Percentiles rank a stretch among this genome's conserved stretches.
Conservation (phyloP, 1,284 basidiomycete genomes). For the Meira miltonrushii region DNA sequence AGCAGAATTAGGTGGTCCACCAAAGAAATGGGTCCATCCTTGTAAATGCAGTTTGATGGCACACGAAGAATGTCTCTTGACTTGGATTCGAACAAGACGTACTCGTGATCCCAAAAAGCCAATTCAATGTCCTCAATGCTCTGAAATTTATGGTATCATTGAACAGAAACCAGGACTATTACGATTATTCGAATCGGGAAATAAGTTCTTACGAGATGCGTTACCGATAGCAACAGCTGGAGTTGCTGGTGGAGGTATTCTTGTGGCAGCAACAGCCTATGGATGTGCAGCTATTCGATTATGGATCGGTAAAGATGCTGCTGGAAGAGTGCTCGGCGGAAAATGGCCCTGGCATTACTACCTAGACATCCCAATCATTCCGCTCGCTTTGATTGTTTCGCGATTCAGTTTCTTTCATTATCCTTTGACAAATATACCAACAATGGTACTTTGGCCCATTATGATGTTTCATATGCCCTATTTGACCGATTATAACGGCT, state of each 20-base stretch:
- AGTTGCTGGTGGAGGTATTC: conserved; percentile 19
- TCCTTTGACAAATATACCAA: conserved; percentile 39
- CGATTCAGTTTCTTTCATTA: conserved; percentile 36
- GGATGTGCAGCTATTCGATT: conserved; percentile 35
- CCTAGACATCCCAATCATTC: conserved; percentile 47
- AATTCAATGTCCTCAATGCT: conserved; percentile 38
- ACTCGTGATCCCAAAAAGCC: conserved; percentile 19
- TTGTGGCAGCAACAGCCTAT: conserved; percentile 31
- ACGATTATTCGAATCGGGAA: conserved; percentile 22
- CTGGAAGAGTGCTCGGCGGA: conserved; percentile 20
- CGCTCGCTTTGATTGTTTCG: conserved; percentile 39
- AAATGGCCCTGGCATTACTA: conserved; percentile 43
- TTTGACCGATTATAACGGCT: background rate
- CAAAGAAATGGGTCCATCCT: conserved; percentile 32
- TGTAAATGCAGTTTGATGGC: conserved; percentile 45
- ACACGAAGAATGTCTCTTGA: conserved; percentile 37
- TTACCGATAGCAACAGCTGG: conserved; percentile 23
- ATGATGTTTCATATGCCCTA: conserved; percentile 15
- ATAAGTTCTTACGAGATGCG: conserved; percentile 19
- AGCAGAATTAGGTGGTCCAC: background rate
- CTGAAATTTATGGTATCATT: conserved; percentile 28
- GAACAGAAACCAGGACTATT: conserved; percentile 28
- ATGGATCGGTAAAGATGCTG: conserved; percentile 30
- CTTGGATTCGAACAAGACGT: conserved; percentile 34
- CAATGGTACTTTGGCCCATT: conserved; percentile 32